phyloP scores from a whole-genome alignment of 768 basidiomycete species.

The Sporobolomyces phaffii region DNA sequence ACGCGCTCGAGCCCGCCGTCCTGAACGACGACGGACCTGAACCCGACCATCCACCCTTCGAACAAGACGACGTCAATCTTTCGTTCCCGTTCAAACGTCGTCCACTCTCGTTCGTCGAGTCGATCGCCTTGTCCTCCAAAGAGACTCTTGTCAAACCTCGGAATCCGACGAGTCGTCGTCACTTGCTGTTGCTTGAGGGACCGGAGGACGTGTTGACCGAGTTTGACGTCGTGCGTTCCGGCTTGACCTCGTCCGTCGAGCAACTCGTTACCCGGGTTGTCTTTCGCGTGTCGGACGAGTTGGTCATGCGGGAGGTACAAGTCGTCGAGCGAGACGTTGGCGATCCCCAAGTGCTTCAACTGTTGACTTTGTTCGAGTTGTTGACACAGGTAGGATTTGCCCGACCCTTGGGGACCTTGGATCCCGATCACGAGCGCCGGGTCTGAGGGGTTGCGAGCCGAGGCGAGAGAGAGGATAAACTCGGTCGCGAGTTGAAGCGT shows the following conservation, averaged over 20 bases:
- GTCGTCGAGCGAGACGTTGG: slow-evolving; percentile 50
- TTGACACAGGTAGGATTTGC: slow-evolving; percentile 74
- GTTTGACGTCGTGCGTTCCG: slow-evolving; percentile 76
- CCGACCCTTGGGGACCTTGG: slow-evolving; percentile 86
- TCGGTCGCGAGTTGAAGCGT: slow-evolving; percentile 15
- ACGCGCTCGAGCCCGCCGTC: slow-evolving; percentile 47
- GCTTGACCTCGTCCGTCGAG: slow-evolving; percentile 83
- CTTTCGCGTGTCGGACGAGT: slow-evolving; percentile 56
- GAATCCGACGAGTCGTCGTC: slow-evolving; percentile 51
- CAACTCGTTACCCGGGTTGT: slow-evolving; percentile 59
- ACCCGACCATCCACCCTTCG: slow-evolving; percentile 95
- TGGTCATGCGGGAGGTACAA: slow-evolving; percentile 70
- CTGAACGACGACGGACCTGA: slow-evolving; percentile 62
- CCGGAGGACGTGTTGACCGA: slow-evolving; percentile 60
- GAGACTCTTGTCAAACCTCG: slow-evolving; percentile 81
- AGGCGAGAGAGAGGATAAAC: slow-evolving; percentile 29
- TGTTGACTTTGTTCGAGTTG: slow-evolving; percentile 51
- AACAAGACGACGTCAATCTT: slow-evolving; percentile 73
- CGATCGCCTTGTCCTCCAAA: slow-evolving; percentile 80
- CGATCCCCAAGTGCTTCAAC: slow-evolving; percentile 39
- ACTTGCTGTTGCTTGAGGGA: slow-evolving; percentile 46
- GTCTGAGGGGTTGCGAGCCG: not conserved
- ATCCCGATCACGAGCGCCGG: slow-evolving; percentile 75
- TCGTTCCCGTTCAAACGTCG: slow-evolving; percentile 59
- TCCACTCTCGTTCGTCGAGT: slow-evolving; percentile 48